Conservation (phyloP, 2,329 filamentous ascomycete genomes). For the Xylariaceae sp. region DNA sequence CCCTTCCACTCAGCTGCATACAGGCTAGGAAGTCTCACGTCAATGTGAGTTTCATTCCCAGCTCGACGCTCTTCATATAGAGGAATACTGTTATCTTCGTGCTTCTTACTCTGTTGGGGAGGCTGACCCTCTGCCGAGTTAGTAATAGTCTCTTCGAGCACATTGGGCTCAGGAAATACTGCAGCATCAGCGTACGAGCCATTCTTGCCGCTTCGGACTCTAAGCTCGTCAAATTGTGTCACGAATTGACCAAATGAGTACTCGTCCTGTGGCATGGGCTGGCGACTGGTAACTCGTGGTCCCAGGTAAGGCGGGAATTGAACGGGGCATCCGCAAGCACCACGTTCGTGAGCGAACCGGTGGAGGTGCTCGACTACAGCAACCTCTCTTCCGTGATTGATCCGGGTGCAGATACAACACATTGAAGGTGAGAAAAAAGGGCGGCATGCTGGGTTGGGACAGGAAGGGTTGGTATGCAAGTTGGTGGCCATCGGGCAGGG, state of each 20-base stretch:
- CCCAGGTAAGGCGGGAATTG: constrained; percentile 35
- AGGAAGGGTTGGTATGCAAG: constrained; percentile 34
- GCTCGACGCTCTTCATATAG: constrained; percentile 18
- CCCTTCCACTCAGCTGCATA: constrained; percentile 39
- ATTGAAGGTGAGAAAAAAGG: constrained; percentile 32
- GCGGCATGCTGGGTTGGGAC: constrained; percentile 27
- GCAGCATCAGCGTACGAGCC: neutral
- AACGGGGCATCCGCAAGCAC: constrained; percentile 37
- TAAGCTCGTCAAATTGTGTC: too few relatives aligned
- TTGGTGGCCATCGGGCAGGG: constrained; percentile 42
- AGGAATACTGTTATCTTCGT: constrained; percentile 1
- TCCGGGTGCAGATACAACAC: constrained; percentile 37
- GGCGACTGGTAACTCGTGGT: constrained; percentile 33
- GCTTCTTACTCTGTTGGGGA: neutral
- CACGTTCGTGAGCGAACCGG: constrained; percentile 43
- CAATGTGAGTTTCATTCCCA: constrained; percentile 16
- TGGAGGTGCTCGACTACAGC: constrained; percentile 41
- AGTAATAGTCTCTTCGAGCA: too few relatives aligned
- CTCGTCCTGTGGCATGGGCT: too few relatives aligned
- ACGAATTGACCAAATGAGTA: too few relatives aligned
- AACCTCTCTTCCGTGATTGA: constrained; percentile 37
- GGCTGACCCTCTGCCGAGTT: neutral
- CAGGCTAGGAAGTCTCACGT: constrained; percentile 33
- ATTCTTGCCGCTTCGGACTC: too few relatives aligned
- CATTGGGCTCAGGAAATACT: too few relatives aligned